Percentiles rank a stretch among this genome's conserved stretches.
Evolutionary conservation across 2,329 filamentous ascomycete genomes (phyloP).

Genomic region (Colletotrichum truncatum): DNA sequence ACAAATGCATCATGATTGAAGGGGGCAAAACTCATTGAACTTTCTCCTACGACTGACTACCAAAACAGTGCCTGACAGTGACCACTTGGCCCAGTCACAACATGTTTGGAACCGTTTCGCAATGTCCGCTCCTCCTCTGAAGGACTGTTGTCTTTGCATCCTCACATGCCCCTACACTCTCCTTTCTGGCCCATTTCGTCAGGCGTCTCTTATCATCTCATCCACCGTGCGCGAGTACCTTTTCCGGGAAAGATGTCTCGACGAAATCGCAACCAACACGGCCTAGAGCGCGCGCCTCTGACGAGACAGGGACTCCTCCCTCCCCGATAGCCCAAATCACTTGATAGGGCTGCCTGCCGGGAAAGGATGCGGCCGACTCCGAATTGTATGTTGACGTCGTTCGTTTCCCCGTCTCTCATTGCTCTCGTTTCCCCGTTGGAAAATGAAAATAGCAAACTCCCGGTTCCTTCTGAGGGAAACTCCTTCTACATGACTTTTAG

Average conservation of each 20-base stretch:
- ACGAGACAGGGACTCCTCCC: background rate
- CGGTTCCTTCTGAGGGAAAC: constrained; percentile 30
- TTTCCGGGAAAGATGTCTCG: constrained; percentile 3
- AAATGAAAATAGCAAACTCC: constrained; percentile 26
- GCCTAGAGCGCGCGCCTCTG: constrained; percentile 18
- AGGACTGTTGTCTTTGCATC: background rate
- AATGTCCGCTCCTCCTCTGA: constrained; percentile 18
- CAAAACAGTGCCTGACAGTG: constrained; percentile 6
- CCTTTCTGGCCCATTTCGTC: constrained; percentile 15
- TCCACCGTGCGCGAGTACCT: background rate
- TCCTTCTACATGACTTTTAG: constrained; percentile 34
- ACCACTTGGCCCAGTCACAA: constrained; percentile 23
- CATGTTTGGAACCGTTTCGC: background rate
- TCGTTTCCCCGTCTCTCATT: constrained; percentile 29
- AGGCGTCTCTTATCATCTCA: constrained; percentile 8
- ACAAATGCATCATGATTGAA: background rate
- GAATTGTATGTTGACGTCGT: constrained; percentile 23
- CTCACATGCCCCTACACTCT: constrained; percentile 30
- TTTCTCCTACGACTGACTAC: constrained; percentile 18
- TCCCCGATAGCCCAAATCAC: constrained; percentile 17
- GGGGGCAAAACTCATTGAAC: constrained; percentile 30
- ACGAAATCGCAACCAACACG: constrained; percentile 15
- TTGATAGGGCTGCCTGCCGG: constrained; percentile 13
- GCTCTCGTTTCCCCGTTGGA: constrained; percentile 27
- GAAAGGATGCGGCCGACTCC: constrained; percentile 27